Base-by-base conservation (phyloP, 2,329 filamentous ascomycete genomes). In the Fusarium verticillioides region DNA sequence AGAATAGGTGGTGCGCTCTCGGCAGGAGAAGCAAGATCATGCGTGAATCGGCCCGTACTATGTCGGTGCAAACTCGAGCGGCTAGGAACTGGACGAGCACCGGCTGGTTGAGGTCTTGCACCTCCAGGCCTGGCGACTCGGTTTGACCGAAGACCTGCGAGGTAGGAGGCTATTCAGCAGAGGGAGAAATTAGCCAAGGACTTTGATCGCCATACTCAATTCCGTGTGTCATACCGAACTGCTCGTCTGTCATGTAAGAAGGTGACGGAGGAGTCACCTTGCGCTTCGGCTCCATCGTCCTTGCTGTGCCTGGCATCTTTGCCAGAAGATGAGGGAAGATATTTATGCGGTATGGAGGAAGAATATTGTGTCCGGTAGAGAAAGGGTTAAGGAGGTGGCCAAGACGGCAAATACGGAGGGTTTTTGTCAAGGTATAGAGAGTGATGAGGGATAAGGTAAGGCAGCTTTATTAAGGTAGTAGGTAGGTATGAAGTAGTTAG, bases 61-160 rank as follows among this genome's bases (percentile, higher is more conserved):
- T 73, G 66, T 52, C 78, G 80, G 76, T 73, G 58, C 36, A 74
- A 54, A 57, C 72, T 80, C 61, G 72, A 73, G 32, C 72, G 72
- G 40, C 60, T 70, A 23, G 78, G 83, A 76, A 73, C 77, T 75
- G 73, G 76, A 59, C 79, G 80, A 74, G 63, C 82, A 73, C 66
- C 78, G 40, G 82, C 78, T 28, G 88, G 88, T 61, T 87, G 87
- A 67, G 93, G 92, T 73, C 93, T 87, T 56, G 92, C 92, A 70
- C 93, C 93, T 63, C 90, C 92, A 13, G 93, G 93, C 63, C 93
- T 88, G 40, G 88, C 85, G 63, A 90, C 85, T 58, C 91, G 90
- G 81, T 89, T 93, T 75, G 87, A 89, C 75, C 93, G 91, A 40
- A 96, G 87, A 74, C 91, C 89, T 75, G 91, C 86, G 40, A 95